Conservation (phyloP, 768 basidiomycete genomes). For the Mycena belliarum region DNA sequence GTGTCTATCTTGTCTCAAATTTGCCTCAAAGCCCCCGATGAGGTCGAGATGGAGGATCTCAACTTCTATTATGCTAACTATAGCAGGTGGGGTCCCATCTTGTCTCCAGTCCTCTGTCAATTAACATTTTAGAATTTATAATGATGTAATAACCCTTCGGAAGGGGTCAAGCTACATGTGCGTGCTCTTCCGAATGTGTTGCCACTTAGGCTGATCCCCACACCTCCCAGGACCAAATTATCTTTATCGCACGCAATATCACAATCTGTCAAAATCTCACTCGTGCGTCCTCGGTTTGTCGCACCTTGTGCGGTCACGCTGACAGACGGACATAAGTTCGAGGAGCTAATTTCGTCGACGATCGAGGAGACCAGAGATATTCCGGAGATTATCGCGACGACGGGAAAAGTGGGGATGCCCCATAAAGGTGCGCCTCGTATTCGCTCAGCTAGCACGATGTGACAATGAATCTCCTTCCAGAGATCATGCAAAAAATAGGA, state of each 20-base stretch:
- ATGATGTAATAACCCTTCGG: slow-evolving; percentile 93
- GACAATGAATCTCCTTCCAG: slow-evolving; percentile 35
- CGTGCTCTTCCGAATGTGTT: slow-evolving; percentile 28
- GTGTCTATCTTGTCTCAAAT: slow-evolving; percentile 5
- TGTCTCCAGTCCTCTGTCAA: neutral
- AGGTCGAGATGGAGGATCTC: slow-evolving; percentile 94
- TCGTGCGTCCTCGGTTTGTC: slow-evolving; percentile 47
- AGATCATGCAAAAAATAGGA: slow-evolving; percentile 98
- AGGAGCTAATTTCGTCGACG: slow-evolving; percentile 87
- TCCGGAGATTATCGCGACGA: slow-evolving; percentile 89
- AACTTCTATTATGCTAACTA: slow-evolving; percentile 98
- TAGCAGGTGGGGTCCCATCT: slow-evolving; percentile 62
- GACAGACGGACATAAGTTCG: slow-evolving; percentile 56
- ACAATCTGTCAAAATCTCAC: slow-evolving; percentile 95
- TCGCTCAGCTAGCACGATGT: slow-evolving; percentile 1
- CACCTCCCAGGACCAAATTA: slow-evolving; percentile 78
- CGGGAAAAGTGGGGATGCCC: slow-evolving; percentile 90
- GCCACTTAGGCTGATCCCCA: neutral
- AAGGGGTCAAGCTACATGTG: slow-evolving; percentile 96
- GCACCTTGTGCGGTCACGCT: neutral
- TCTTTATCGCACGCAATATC: slow-evolving; percentile 93
- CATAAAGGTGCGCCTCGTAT: slow-evolving; percentile 60
- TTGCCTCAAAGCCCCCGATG: slow-evolving; percentile 70
- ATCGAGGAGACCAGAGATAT: slow-evolving; percentile 98
- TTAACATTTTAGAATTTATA: slow-evolving; percentile 70